Percentiles rank a stretch among this genome's conserved stretches.
Conservation (phyloP, 2,329 filamentous ascomycete genomes). For the Botrytis paeoniae region DNA sequence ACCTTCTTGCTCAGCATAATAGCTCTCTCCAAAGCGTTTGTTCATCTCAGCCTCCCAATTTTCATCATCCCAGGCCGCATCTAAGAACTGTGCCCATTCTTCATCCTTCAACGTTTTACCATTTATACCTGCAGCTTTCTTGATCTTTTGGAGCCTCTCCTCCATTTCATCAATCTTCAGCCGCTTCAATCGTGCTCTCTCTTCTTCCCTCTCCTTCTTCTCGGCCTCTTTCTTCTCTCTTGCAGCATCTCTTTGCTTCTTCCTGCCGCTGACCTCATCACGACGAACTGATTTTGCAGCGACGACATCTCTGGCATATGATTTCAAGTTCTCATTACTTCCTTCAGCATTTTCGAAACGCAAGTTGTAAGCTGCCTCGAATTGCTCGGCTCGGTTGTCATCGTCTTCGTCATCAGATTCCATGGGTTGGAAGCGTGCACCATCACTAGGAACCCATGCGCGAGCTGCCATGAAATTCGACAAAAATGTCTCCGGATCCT, state of each 20-base stretch:
- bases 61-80: slow-evolving; percentile 84
- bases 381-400: slow-evolving; percentile 73
- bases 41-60: slow-evolving; percentile 90
- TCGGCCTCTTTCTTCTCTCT: slow-evolving; percentile 74
- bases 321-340: slow-evolving; percentile 81
- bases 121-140: slow-evolving; percentile 77
- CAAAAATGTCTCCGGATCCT: slow-evolving; percentile 88
- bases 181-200: slow-evolving; percentile 79
- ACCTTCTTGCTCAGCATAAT: slow-evolving; percentile 71
- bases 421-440: slow-evolving; percentile 71
- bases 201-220: slow-evolving; percentile 71
- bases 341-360: slow-evolving; percentile 90
- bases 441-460: slow-evolving; percentile 76
- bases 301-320: slow-evolving; percentile 84
- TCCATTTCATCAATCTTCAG: slow-evolving; percentile 90
- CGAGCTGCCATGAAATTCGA: slow-evolving; percentile 92
- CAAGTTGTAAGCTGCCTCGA: slow-evolving; percentile 91
- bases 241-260: slow-evolving; percentile 76
- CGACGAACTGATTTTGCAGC: slow-evolving; percentile 80
- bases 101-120: slow-evolving; percentile 67
- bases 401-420: slow-evolving; percentile 82
- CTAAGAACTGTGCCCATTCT: slow-evolving; percentile 80
- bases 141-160: slow-evolving; percentile 81
- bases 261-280: slow-evolving; percentile 73
- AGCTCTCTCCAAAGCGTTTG: slow-evolving; percentile 82